These are phyloP conservation scores for Ilex aquifolium DNA, from an alignment of 257 asterid genomes.

Conservation along the genomic window DNA sequence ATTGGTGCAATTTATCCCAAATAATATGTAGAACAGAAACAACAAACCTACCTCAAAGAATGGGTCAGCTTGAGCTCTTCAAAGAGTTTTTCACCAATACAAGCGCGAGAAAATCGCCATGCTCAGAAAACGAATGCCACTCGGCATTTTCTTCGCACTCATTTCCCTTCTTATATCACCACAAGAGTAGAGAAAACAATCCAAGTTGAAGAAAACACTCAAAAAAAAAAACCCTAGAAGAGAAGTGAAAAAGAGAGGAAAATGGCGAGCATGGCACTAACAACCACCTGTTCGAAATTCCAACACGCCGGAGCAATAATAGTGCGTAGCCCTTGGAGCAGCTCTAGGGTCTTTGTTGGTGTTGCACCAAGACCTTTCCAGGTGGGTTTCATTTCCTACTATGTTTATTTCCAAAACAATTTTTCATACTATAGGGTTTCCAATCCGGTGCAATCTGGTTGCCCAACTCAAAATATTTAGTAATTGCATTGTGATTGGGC, in stretches of 20 bases:
- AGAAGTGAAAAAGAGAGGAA: not conserved
- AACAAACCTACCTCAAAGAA: conserved; percentile 8
- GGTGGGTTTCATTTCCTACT: conserved; percentile 16
- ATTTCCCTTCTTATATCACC: conserved; percentile 20
- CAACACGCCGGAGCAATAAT: conserved; percentile 25
- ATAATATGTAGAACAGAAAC: not conserved
- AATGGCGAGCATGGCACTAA: conserved; percentile 43
- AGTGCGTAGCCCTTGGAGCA: conserved; percentile 16
- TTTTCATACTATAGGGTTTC: too few relatives aligned
- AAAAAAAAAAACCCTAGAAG: not conserved
- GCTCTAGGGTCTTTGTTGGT: conserved; percentile 17
- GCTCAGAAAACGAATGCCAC: conserved; percentile 9
- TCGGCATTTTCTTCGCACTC: too few relatives aligned
- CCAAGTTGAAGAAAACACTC: not conserved
- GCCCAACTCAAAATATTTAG: too few relatives aligned
- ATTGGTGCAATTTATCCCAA: too few relatives aligned
- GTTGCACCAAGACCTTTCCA: conserved; percentile 26
- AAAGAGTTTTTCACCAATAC: conserved; percentile 3
- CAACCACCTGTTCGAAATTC: conserved; percentile 31
- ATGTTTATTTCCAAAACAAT: too few relatives aligned
- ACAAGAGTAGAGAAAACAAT: not conserved
- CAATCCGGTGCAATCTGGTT: too few relatives aligned
- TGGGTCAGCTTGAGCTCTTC: conserved; percentile 14
- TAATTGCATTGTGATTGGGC: too few relatives aligned
- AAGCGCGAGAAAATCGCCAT: conserved; percentile 20